Conservation (phyloP, 441 rosid species). For the Pelargonium myrrhifolium region DNA sequence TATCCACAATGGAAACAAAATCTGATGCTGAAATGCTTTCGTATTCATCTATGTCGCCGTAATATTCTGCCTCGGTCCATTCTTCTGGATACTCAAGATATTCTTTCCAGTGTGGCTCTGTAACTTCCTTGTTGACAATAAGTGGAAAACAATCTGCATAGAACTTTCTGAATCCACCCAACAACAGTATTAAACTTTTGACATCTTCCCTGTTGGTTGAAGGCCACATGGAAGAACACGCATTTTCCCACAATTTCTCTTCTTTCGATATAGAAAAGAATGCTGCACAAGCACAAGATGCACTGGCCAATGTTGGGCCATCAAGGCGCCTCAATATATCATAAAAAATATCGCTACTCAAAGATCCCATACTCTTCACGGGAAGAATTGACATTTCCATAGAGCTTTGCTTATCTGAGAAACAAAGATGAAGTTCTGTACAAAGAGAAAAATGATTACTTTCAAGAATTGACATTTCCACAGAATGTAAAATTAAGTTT, state of each 20-base stretch:
- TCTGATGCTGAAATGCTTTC: constrained; percentile 47
- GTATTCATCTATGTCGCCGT: constrained; percentile 45
- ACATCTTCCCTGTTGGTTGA: constrained; percentile 59
- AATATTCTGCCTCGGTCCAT: constrained; percentile 68
- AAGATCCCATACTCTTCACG: constrained; percentile 36
- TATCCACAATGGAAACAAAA: constrained; percentile 61
- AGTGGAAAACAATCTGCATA: constrained; percentile 70
- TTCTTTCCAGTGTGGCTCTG: constrained; percentile 42
- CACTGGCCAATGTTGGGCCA: constrained; percentile 64
- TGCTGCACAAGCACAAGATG: constrained; percentile 60
- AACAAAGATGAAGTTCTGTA: neutral
- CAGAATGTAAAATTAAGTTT: too few relatives aligned
- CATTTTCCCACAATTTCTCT: constrained; percentile 66
- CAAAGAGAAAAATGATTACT: neutral
- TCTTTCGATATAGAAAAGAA: constrained; percentile 63
- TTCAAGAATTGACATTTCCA: too few relatives aligned
- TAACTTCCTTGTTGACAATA: constrained; percentile 57
- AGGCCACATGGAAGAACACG: constrained; percentile 69
- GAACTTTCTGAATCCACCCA: constrained; percentile 69
- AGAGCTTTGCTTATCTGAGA: constrained; percentile 16
- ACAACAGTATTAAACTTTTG: constrained; percentile 39
- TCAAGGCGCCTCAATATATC: constrained; percentile 71
- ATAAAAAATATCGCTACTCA: constrained; percentile 54
- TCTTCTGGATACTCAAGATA: constrained; percentile 52
- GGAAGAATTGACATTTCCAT: constrained; percentile 29